phyloP scores from a whole-genome alignment of 768 basidiomycete species.

The Tulasnella sp. region DNA sequence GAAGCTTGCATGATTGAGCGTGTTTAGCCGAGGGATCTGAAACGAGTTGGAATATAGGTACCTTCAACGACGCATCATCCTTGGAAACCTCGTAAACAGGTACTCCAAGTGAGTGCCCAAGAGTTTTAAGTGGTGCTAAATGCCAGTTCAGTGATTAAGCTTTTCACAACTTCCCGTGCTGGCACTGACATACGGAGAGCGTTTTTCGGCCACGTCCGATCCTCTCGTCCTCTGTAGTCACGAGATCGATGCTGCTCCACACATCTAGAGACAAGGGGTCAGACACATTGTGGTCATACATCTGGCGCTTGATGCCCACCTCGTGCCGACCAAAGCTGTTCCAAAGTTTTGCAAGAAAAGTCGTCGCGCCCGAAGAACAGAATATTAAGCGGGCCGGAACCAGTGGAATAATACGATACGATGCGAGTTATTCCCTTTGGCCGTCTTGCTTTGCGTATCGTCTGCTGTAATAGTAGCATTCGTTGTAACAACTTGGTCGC shows the following conservation, averaged over 20 bases:
- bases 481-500: neutral
- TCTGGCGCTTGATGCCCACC: constrained; percentile 44
- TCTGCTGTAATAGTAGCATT: neutral
- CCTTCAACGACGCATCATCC: constrained; percentile 54
- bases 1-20: constrained; percentile 40
- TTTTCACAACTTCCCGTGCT: too few relatives aligned
- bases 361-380: constrained; percentile 86
- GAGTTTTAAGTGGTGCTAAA: constrained; percentile 64
- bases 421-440: neutral
- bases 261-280: constrained; percentile 52
- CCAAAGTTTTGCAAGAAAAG: constrained; percentile 74
- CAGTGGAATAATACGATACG: neutral
- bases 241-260: constrained; percentile 64
- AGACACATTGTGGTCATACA: neutral
- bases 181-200: constrained; percentile 52
- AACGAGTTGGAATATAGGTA: constrained; percentile 47
- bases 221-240: constrained; percentile 65
- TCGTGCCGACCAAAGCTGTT: constrained; percentile 55
- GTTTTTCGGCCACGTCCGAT: constrained; percentile 58
- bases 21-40: neutral
- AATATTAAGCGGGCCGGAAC: constrained; percentile 54
- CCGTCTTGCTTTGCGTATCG: neutral
- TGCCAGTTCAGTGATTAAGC: neutral
- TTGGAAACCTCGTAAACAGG: constrained; percentile 60
- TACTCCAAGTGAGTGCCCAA: constrained; percentile 52